Evolutionary conservation across 176 grass and related monocot genomes (phyloP), one percentile per base, ranked within the genome.

Genomic region (Zoysia japonica): DNA sequence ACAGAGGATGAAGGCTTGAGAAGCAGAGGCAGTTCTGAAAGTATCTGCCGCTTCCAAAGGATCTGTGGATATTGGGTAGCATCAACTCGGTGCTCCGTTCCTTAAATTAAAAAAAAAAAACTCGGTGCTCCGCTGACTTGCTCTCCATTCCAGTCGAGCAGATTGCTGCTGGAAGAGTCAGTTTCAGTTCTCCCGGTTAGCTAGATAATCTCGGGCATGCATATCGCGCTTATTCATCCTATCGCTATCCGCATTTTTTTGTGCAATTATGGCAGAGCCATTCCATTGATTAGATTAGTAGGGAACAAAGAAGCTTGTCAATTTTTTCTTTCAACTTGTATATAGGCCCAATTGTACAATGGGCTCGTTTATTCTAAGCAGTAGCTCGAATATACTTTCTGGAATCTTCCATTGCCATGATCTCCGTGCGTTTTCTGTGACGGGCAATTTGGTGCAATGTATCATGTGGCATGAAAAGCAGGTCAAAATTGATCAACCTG

Each of bases 221-320:
- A 52, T 68, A 49, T 8, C 61, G 49, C 43, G n/a, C 62, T 70
- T 49, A 35, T 77, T 49, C 73, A 11, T 84, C 50, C 7, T 2
- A 35, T 50, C 52, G 16, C 7, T 61, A 20, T 69, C 45, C 3
- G 53, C 65, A 14, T 57, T 79, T 5, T 11, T 17, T 42, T 40
- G 67, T 55, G 13, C 13, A 66, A 19, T 35, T 7, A 1, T 79
- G 65, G 7, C 38, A 56, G 20, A 79, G 11, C 8, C 48, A 59
- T 79, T 73, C 35, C 28, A 78, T 79, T 63, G 19, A 65, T 40
- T 62, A 4, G 11, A 60, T 50, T 6, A 20, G 16, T 6, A 20
- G 16, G 15, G 42, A 47, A 40, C 20, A 8, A 12, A 7, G 2
- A 17, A 77, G 14, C 16, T 74, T 60, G 56, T 63, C 50, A 3